Conservation (phyloP, 2,329 filamentous ascomycete genomes). For the Nemania abortiva region DNA sequence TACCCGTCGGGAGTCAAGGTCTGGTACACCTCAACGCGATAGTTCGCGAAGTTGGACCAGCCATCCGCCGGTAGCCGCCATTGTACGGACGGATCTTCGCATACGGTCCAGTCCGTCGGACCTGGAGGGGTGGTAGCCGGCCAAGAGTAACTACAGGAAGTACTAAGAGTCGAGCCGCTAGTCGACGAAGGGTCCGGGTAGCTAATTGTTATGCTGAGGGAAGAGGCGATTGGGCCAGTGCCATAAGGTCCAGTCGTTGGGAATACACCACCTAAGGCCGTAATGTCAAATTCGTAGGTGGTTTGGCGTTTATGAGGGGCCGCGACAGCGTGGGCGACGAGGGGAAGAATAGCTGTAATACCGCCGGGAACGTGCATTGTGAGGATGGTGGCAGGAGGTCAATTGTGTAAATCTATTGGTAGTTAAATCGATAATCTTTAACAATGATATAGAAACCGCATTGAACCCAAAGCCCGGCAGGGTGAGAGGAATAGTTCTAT, state of each 20-base stretch:
- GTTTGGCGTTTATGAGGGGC: conserved; percentile 5
- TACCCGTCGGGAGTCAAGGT: conserved; percentile 20
- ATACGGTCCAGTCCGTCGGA: conserved; percentile 26
- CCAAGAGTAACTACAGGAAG: conserved; percentile 26
- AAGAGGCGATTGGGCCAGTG: conserved; percentile 25
- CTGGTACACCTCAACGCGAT: conserved; percentile 27
- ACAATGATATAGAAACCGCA: neutral
- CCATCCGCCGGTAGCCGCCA: conserved; percentile 27
- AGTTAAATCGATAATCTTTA: neutral
- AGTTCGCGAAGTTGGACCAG: conserved; percentile 24
- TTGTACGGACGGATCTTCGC: conserved; percentile 22
- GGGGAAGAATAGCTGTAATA: neutral
- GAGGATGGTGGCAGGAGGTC: neutral
- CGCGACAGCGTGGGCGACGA: conserved; percentile 3
- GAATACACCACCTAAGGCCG: conserved; percentile 18
- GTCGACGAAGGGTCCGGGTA: conserved; percentile 18
- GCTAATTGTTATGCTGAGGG: conserved; percentile 29
- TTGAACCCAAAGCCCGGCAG: neutral
- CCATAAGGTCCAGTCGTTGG: conserved; percentile 18
- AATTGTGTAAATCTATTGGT: neutral
- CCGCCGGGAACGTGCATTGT: conserved; percentile 8
- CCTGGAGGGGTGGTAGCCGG: conserved; percentile 11
- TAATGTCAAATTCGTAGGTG: conserved; percentile 23
- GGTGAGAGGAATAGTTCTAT: neutral
- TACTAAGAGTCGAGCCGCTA: conserved; percentile 6